Base-by-base conservation (phyloP, 75 land plant species). In the Pinus taeda region DNA sequence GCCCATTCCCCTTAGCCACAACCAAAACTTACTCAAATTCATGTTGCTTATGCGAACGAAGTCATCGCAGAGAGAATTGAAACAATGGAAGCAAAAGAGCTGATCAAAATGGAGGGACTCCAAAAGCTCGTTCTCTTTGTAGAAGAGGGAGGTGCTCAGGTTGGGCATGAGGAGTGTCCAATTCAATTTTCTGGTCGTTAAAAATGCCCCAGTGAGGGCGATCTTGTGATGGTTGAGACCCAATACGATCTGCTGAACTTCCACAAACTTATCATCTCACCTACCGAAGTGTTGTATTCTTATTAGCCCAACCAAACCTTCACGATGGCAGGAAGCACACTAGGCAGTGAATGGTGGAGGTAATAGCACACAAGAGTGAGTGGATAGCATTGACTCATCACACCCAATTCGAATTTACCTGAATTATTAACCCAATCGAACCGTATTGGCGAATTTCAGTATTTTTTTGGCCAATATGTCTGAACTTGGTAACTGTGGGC, bases 171-270 rank as follows among this genome's bases (percentile, higher is more conserved):
- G 76, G 3, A 93, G 94, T 15, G 97, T 90, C 74, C 96, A 60
- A 69, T 96, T 96, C 63, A 96, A 82, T 78, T 86, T 83, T 75
- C 94, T 85, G 7, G 98, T 96, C n/a, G 98, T 96, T 56, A 96
- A 74, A 18, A 79, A 83, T 66, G 96, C 97, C 77, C 91, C 90
- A 5, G 98, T 96, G 60, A 96, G 78, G 30, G 98, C 98, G 12
- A 96, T 96, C 83, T 96, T 96, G 80, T 96, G 96, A 76, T 96
- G 93, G 91, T 96, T 96, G 17, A 86, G 0, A 26, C 0, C 26
- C 26, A 26, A 26, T 26, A 26, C 86, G 30, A 96, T 93, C 78
- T 93, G 98, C 61, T 96, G 98, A 57, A 90, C 26, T 26, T 26
- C 26, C 26, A 26, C 26, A 26, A 26, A 26, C 94, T 79, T 90